Evolutionary conservation across 176 grass and related monocot genomes (phyloP).

Genomic region (Melocanna baccifera): DNA sequence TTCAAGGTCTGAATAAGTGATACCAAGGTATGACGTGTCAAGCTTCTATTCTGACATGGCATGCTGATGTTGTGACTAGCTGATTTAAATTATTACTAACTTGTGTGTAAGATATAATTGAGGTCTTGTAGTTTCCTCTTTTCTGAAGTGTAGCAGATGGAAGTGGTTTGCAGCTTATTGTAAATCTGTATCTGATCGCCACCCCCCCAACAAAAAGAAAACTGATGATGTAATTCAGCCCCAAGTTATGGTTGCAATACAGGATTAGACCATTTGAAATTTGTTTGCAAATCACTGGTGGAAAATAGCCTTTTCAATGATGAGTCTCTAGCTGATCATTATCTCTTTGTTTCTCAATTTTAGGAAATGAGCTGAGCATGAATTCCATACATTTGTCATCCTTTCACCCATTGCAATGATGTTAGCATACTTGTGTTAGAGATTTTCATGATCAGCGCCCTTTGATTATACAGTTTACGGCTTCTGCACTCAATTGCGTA

Average conservation of each 20-base stretch:
- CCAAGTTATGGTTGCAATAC: background rate
- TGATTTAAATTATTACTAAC: background rate
- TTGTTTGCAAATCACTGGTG: too few relatives aligned
- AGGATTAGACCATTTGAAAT: background rate
- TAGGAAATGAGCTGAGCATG: background rate
- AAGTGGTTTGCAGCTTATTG: background rate
- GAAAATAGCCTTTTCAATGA: background rate
- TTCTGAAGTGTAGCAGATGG: background rate
- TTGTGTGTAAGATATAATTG: slow-evolving; percentile 1
- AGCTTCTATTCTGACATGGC: background rate
- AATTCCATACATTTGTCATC: background rate
- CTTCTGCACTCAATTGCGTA: background rate
- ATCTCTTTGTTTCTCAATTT: background rate
- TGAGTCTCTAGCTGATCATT: background rate
- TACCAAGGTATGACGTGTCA: background rate
- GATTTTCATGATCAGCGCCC: background rate
- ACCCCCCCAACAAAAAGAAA: too few relatives aligned
- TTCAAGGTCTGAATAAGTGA: background rate
- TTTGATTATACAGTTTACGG: background rate
- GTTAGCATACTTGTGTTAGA: background rate
- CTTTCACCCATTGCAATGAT: background rate
- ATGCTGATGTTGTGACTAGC: background rate
- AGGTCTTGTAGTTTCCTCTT: background rate
- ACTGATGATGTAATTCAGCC: background rate
- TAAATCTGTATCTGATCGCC: background rate